Conservation (phyloP, 2,329 filamentous ascomycete genomes). For the Hypoxylon sp. region DNA sequence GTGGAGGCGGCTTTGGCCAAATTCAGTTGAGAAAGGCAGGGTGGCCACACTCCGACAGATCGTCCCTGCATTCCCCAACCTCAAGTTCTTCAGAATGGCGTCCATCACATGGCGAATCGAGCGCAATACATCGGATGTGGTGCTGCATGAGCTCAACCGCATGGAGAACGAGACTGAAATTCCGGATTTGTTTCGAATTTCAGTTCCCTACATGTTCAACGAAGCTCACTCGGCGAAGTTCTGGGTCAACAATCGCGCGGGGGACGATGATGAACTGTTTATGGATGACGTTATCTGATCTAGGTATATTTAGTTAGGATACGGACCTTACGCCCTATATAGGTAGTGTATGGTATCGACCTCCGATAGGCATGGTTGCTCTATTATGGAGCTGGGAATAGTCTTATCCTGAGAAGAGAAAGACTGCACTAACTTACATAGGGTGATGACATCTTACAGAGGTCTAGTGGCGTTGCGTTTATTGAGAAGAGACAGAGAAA, state of each 20-base stretch:
- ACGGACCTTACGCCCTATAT: background rate
- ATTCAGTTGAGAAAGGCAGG: background rate
- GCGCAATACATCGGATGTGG: background rate
- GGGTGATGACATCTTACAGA: background rate
- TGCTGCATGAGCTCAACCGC: background rate
- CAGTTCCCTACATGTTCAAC: background rate
- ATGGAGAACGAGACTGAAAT: background rate
- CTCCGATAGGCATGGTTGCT: background rate
- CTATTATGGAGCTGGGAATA: background rate
- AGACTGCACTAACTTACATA: background rate
- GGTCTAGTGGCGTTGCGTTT: background rate
- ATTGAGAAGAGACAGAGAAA: background rate
- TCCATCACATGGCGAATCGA: constrained; percentile 3
- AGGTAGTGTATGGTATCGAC: background rate
- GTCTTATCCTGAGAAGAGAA: background rate
- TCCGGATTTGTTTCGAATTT: constrained; percentile 5
- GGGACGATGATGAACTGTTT: constrained; percentile 1
- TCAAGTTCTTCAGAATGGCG: constrained; percentile 1
- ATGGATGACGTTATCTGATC: no score
- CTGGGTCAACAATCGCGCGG: background rate
- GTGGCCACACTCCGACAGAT: background rate
- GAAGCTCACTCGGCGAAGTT: background rate
- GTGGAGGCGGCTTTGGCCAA: background rate
- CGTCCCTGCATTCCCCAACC: background rate
- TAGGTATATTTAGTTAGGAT: background rate